Percentiles rank a stretch among this genome's conserved stretches.
Conservation (phyloP, 306 rosid genomes). For the Vachellia collinsii region DNA sequence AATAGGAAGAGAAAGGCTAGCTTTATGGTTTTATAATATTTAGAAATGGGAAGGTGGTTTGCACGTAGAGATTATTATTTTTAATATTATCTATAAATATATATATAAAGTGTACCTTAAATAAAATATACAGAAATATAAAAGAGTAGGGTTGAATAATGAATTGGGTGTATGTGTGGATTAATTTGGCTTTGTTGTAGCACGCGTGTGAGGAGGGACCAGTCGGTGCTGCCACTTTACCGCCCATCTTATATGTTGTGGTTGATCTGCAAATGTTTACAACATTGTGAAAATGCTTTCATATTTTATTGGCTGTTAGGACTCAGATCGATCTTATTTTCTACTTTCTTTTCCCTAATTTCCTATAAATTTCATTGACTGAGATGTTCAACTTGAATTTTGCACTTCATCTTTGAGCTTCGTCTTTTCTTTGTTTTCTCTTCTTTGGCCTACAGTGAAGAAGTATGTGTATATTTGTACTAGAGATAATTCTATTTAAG, state of each 20-base stretch:
- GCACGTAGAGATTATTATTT: slow-evolving; percentile 38
- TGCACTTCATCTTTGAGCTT: too few species aligned
- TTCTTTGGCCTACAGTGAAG: too few species aligned
- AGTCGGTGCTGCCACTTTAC: slow-evolving; percentile 41
- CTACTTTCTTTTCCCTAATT: background rate
- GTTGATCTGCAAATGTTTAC: background rate
- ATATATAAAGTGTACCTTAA: background rate
- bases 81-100: background rate
- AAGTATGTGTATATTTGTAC: too few species aligned
- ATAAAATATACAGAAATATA: background rate
- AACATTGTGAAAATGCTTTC: background rate
- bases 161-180: background rate
- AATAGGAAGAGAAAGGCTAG: background rate
- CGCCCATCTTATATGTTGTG: background rate
- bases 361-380: background rate
- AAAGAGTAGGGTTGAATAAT: slow-evolving; percentile 12
- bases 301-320: background rate
- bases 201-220: slow-evolving; percentile 45
- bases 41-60: slow-evolving; percentile 39
- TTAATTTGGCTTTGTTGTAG: slow-evolving; percentile 40
- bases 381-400: background rate
- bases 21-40: slow-evolving; percentile 28
- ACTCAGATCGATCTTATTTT: background rate
- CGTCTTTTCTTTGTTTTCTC: too few species aligned
- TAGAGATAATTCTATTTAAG: too few species aligned